These are phyloP conservation scores for Heritiera littoralis DNA, from an alignment of 345 rosid genomes.

Conservation along the genomic window DNA sequence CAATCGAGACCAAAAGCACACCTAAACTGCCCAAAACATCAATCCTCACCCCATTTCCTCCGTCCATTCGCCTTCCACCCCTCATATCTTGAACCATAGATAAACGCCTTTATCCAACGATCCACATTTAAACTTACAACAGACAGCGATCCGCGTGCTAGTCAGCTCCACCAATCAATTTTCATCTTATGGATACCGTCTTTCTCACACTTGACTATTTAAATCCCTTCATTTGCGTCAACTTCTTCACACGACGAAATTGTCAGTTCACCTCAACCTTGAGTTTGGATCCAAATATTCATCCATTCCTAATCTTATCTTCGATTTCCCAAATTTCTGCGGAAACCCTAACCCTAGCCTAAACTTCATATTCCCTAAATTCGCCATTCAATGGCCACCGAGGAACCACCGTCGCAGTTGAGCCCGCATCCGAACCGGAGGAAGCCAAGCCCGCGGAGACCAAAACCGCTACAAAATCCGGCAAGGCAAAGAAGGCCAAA, in stretches of 20 bases:
- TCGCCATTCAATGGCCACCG: slow-evolving; percentile 40
- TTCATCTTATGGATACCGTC: slow-evolving; percentile 40
- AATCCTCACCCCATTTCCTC: not conserved
- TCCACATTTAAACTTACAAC: slow-evolving; percentile 49
- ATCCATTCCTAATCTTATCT: not conserved
- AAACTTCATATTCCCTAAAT: no score
- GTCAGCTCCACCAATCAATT: slow-evolving; percentile 51
- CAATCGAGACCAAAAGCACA: slow-evolving; percentile 72
- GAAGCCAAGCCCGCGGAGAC: slow-evolving; percentile 28
- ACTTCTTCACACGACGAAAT: slow-evolving; percentile 17
- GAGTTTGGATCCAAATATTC: not conserved
- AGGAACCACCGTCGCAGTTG: slow-evolving; percentile 43
- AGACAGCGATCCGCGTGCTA: slow-evolving; percentile 50
- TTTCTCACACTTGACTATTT: slow-evolving; percentile 49
- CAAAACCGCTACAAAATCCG: slow-evolving; percentile 40
- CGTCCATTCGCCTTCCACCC: not conserved
- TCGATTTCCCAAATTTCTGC: not conserved
- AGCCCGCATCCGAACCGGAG: slow-evolving; percentile 26
- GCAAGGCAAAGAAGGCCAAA: slow-evolving; percentile 47
- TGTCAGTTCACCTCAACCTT: not conserved
- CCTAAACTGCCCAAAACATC: slow-evolving; percentile 35
- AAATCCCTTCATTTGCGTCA: slow-evolving; percentile 37
- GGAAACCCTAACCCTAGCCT: not conserved
- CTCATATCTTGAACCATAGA: slow-evolving; percentile 49
- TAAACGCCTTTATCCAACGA: slow-evolving; percentile 53